Base-by-base conservation (phyloP, 1,284 basidiomycete species). In the Erythrobasidium hasegawianum region DNA sequence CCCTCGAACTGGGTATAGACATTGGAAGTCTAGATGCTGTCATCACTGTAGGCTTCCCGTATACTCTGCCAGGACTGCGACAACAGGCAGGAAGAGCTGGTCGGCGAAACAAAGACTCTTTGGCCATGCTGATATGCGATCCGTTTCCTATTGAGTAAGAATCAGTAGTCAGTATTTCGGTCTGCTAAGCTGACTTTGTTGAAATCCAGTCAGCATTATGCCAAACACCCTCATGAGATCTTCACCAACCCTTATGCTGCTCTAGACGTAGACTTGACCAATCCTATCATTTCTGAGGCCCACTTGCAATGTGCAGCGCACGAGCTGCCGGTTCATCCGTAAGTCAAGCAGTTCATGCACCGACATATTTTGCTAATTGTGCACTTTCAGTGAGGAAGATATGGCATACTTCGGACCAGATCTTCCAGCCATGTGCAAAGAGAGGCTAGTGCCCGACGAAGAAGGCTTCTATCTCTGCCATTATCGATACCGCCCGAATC, bases 51-150 rank as follows among this genome's bases (percentile, higher is more conserved):
- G 90, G 90, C 0, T 92, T 94, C 74, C 91, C 91, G 0, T 83
- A 85, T 61, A 86, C 22, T 29, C 59, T 59, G 38, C 60, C 67
- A 39, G 64, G 67, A 1, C 67, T 66, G 55, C 81, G 88, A 39
- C 92, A 95, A 80, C 90, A 95, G 84, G 86, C 88, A 3, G 91
- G 92, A 38, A 81, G 91, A 71, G 91, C 91, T 16, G 92, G 92
- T 2, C 84, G 92, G 52, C 81, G 91, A 59, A 82, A 87, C 54
- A 85, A 86, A 47, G 91, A 94, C 74, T 87, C 90, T 16, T 81
- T 95, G n/a, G 85, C 86, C 0, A 81, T 94, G 59, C 81, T 90
- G 45, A 83, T 95, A 1, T 84, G 86, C 14, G 88, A 92, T 67
- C 79, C 81, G 14, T 81, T 85, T 64, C 86, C 88, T 0, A 80